phyloP scores from a whole-genome alignment of 176 grass and related monocot species.

The Puccinellia tenuiflora region DNA sequence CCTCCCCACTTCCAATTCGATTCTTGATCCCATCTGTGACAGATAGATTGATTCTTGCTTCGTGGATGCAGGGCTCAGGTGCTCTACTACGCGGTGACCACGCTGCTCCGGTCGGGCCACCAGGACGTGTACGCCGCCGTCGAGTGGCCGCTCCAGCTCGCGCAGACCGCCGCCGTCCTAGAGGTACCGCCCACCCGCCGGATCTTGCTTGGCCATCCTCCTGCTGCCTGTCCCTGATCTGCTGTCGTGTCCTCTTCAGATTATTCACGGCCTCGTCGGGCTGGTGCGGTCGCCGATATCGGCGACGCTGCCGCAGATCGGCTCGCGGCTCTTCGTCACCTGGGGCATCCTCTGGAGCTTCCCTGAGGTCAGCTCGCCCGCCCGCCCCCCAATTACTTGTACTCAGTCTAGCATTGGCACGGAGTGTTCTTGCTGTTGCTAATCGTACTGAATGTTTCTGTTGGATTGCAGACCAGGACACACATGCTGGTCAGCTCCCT shows the following conservation, averaged over 20 bases:
- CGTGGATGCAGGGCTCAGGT: conserved; percentile 40
- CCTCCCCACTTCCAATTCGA: neutral
- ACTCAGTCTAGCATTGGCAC: too few relatives aligned
- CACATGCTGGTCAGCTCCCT: conserved; percentile 55
- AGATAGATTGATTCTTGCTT: neutral
- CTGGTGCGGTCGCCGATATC: conserved; percentile 17
- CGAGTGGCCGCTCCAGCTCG: conserved; percentile 58
- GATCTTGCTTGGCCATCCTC: neutral
- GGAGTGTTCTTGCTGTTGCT: neutral
- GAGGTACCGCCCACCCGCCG: conserved; percentile 28
- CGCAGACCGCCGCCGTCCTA: conserved; percentile 53
- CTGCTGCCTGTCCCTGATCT: neutral
- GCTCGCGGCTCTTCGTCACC: conserved; percentile 9
- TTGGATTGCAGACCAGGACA: conserved; percentile 35
- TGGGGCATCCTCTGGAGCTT: conserved; percentile 9
- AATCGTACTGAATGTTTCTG: neutral
- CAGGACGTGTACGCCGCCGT: conserved; percentile 48
- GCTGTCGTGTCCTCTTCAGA: neutral
- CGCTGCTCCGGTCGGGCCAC: conserved; percentile 31
- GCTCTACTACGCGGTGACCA: conserved; percentile 24
- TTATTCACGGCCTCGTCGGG: neutral
- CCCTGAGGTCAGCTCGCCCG: neutral
- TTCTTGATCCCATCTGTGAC: neutral
- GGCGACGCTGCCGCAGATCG: conserved; percentile 22
- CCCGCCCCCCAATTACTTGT: too few relatives aligned